phyloP scores from a whole-genome alignment of 2,329 filamentous ascomycete genomes.

The Claviceps cyperi region DNA sequence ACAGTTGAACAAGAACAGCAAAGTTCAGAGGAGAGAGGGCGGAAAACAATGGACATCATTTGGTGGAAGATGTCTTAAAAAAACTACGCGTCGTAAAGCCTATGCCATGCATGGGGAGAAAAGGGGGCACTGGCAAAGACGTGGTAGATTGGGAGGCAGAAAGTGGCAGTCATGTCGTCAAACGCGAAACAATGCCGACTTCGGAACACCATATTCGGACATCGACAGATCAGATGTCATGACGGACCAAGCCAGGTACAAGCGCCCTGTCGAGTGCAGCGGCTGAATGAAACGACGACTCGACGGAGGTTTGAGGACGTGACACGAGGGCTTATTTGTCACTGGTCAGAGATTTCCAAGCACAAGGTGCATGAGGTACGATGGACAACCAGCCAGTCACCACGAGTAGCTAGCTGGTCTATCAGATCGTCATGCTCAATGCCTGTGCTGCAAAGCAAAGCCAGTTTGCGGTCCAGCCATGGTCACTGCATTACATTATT shows the following conservation, averaged over 20 bases:
- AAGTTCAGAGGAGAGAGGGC: conserved; percentile 20
- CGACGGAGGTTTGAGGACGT: neutral
- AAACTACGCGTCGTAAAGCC: neutral
- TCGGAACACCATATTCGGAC: neutral
- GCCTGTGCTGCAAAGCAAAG: too few species aligned
- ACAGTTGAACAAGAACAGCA: conserved; percentile 11
- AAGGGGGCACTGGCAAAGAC: neutral
- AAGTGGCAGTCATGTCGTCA: neutral
- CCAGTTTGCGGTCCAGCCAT: too few species aligned
- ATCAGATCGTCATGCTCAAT: too few species aligned
- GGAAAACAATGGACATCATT: conserved; percentile 22
- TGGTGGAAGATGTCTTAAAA: conserved; percentile 7
- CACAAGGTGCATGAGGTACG: neutral
- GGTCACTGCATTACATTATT: too few species aligned
- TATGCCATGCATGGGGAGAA: neutral
- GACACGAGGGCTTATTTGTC: neutral
- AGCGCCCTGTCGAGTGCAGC: neutral
- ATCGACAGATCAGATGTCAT: neutral
- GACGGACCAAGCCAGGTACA: neutral
- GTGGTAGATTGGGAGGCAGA: neutral
- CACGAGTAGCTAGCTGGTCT: too few species aligned
- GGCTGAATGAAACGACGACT: neutral
- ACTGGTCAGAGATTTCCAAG: neutral
- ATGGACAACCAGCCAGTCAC: too few species aligned
- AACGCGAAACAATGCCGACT: neutral